Evolutionary conservation across 805 yeast genomes (phyloP).

Genomic region (Schizosaccharomyces japonicus): DNA sequence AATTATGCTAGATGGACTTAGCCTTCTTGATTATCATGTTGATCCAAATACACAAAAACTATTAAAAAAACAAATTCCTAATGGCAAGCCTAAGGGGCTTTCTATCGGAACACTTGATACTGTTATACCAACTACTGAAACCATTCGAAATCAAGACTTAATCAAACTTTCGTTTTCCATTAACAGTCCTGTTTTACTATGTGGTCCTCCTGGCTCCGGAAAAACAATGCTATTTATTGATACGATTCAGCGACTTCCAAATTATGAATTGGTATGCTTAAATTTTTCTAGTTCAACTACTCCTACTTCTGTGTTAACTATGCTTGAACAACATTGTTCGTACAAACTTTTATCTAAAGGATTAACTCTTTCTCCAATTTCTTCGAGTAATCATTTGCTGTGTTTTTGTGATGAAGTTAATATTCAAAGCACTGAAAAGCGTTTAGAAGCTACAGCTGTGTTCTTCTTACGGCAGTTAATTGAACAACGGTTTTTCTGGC

Average conservation of each 20-base stretch:
- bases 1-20: too few species aligned
- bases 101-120: too few species aligned
- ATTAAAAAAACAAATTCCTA: too few species aligned
- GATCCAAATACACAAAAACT: too few species aligned
- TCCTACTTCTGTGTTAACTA: constrained; percentile 32
- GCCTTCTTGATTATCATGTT: too few species aligned
- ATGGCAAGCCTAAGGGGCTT: too few species aligned
- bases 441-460: constrained; percentile 50
- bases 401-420: constrained; percentile 86
- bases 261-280: constrained; percentile 37
- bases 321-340: constrained; percentile 50
- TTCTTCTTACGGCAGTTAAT: constrained; percentile 51
- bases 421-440: constrained; percentile 46
- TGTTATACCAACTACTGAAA: constrained; percentile 61
- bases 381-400: constrained; percentile 45
- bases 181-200: constrained; percentile 39
- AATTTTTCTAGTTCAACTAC: constrained; percentile 68
- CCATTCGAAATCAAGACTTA: constrained; percentile 38
- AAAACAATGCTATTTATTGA: constrained; percentile 74
- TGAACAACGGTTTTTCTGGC: constrained; percentile 61
- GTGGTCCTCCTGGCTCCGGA: constrained; percentile 97
- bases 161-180: constrained; percentile 33
- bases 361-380: constrained; percentile 30
- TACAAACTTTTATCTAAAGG: constrained; percentile 33
- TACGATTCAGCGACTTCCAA: constrained; percentile 34